Conservation (phyloP, 257 asterid genomes). For the Solanum bukasovii region DNA sequence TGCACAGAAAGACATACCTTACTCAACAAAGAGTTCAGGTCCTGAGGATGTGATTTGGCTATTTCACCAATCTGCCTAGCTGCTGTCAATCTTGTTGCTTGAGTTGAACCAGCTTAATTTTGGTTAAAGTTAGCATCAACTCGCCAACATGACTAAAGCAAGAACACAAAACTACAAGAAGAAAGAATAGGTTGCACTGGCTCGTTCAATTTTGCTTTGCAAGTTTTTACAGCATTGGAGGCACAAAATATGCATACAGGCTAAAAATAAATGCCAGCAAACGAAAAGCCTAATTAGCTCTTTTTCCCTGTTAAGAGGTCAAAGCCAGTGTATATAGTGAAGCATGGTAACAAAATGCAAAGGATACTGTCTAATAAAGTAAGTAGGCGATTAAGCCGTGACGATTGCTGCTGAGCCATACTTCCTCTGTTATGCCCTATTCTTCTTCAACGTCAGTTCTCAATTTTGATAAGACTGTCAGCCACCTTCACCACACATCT, state of each 20-base stretch:
- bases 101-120: slow-evolving; percentile 89
- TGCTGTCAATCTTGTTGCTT: slow-evolving; percentile 91
- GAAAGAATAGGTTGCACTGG: not conserved
- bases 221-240: not conserved
- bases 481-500: slow-evolving; percentile 14
- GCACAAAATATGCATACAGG: not conserved
- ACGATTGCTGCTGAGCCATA: slow-evolving; percentile 94
- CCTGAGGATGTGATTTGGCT: slow-evolving; percentile 97
- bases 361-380: slow-evolving; percentile 99
- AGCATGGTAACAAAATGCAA: not conserved
- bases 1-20: slow-evolving; percentile 38
- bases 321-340: not conserved
- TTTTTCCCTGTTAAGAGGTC: not conserved
- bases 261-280: not conserved
- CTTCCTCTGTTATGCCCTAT: slow-evolving; percentile 5
- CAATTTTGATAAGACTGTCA: not conserved
- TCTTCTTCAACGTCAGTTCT: slow-evolving; percentile 22
- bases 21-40: slow-evolving; percentile 72
- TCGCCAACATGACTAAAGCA: slow-evolving; percentile 1
- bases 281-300: not conserved
- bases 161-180: not conserved
- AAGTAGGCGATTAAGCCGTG: slow-evolving; percentile 90
- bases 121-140: slow-evolving; percentile 32
- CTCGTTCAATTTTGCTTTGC: not conserved
- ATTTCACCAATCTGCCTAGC: slow-evolving; percentile 98